A percentile compares a stretch with the other conserved stretches of the same genome.
phyloP scores from a whole-genome alignment of 108 stramenopile species.

The Cyclotella choctawhatcheeana region DNA sequence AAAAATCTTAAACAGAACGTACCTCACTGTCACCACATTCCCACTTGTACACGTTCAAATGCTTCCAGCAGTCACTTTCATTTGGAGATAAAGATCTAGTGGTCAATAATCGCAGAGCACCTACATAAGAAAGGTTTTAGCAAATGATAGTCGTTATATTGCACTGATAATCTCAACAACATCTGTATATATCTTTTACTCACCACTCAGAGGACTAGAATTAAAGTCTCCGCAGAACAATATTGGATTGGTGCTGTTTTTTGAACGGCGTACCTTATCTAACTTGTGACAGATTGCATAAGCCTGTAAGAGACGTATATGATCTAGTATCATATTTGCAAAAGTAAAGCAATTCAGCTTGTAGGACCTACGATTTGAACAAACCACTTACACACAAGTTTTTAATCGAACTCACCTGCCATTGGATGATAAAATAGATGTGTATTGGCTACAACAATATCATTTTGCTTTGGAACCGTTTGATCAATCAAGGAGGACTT shows the following conservation, averaged over 20 bases:
- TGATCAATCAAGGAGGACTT: constrained; percentile 14
- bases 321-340: constrained; percentile 18
- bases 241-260: constrained; percentile 18
- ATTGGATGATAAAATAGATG: constrained; percentile 83
- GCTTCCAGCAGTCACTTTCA: constrained; percentile 60
- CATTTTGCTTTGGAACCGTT: constrained; percentile 18
- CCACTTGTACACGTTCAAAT: constrained; percentile 66
- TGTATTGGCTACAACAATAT: constrained; percentile 65
- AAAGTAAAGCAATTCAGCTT: too few relatives aligned
- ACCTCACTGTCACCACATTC: constrained; percentile 48
- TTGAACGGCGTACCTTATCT: constrained; percentile 43
- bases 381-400: too few relatives aligned
- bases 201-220: constrained; percentile 54
- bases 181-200: constrained; percentile 8
- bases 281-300: constrained; percentile 59
- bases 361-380: too few relatives aligned
- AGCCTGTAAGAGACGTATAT: constrained; percentile 72
- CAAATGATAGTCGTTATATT: neutral
- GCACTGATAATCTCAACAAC: neutral
- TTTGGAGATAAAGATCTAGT: constrained; percentile 43
- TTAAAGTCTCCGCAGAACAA: constrained; percentile 64
- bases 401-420: constrained; percentile 22
- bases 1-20: too few relatives aligned
- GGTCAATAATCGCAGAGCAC: constrained; percentile 53
- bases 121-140: neutral